A percentile compares a stretch with the other conserved stretches of the same genome.
These are phyloP conservation scores for Candida sanyiensis DNA, from an alignment of 805 yeast genomes.

Conservation along the genomic window DNA sequence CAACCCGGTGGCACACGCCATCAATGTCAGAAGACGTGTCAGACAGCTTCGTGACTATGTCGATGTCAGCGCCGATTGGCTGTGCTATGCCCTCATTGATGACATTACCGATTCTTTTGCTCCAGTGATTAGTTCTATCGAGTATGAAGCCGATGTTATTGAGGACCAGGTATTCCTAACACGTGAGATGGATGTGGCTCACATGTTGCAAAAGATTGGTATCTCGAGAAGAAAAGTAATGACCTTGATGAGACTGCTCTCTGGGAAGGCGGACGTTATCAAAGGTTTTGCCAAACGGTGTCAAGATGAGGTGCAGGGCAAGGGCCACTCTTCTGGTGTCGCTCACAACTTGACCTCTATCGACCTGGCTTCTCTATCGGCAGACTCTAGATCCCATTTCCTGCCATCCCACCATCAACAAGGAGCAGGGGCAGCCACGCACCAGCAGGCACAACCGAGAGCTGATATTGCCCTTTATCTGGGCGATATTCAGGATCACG, in stretches of 20 bases:
- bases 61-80: slow-evolving; percentile 74
- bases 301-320: slow-evolving; percentile 54
- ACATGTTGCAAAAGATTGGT: slow-evolving; percentile 78
- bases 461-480: slow-evolving; percentile 92
- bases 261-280: slow-evolving; percentile 94
- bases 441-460: slow-evolving; percentile 53
- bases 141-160: slow-evolving; percentile 75
- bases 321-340: slow-evolving; percentile 37
- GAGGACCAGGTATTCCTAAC: slow-evolving; percentile 79
- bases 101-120: slow-evolving; percentile 83
- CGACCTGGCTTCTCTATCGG: slow-evolving; percentile 22
- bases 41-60: slow-evolving; percentile 75
- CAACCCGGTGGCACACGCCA: slow-evolving; percentile 92
- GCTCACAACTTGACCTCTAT: slow-evolving; percentile 31
- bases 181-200: slow-evolving; percentile 65
- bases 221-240: slow-evolving; percentile 86
- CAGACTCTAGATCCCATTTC: not conserved
- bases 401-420: slow-evolving; percentile 1
- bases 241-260: slow-evolving; percentile 82
- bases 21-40: slow-evolving; percentile 77
- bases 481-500: slow-evolving; percentile 97
- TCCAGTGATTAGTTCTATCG: slow-evolving; percentile 71
- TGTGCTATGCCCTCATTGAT: slow-evolving; percentile 77
- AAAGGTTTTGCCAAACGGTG: slow-evolving; percentile 95
- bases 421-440: not conserved